Evolutionary conservation across 2,329 filamentous ascomycete species (phyloP).

Genomic region (Amesomyces nigricolor): DNA sequence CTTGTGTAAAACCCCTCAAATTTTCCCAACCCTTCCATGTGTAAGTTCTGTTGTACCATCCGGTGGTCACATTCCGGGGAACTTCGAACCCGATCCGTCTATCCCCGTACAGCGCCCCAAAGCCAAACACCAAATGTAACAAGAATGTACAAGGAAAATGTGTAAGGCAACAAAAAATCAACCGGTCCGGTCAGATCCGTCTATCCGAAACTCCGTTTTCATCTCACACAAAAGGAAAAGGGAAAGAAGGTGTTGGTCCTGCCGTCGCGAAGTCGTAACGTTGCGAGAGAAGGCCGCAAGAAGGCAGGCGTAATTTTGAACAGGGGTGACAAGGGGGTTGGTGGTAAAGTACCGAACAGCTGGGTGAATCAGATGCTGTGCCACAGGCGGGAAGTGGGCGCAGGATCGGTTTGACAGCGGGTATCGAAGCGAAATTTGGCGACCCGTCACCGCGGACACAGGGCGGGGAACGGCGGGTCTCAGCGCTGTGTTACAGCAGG

Average conservation of each 20-base stretch:
- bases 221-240: not conserved
- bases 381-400: constrained; percentile 1
- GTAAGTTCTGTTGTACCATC: constrained; percentile 2
- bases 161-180: not conserved
- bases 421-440: constrained; percentile 16
- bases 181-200: not conserved
- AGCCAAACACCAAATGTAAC: not conserved
- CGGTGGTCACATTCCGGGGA: constrained; percentile 3
- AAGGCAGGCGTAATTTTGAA: not conserved
- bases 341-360: constrained; percentile 11
- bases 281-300: not conserved
- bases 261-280: not conserved
- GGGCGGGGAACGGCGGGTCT: not conserved
- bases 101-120: constrained; percentile 4
- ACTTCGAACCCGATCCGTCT: constrained; percentile 11
- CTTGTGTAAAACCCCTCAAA: not conserved
- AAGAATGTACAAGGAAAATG: constrained; percentile 3
- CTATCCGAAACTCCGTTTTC: constrained; percentile 4
- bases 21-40: not conserved
- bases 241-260: not conserved
- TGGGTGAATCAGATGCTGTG: constrained; percentile 5
- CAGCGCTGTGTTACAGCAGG: not conserved
- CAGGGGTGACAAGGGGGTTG: not conserved
- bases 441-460: constrained; percentile 3
- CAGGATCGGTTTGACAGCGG: constrained; percentile 14